Conservation (phyloP, 1,284 basidiomycete species). For the Trichosporon ovoides region DNA sequence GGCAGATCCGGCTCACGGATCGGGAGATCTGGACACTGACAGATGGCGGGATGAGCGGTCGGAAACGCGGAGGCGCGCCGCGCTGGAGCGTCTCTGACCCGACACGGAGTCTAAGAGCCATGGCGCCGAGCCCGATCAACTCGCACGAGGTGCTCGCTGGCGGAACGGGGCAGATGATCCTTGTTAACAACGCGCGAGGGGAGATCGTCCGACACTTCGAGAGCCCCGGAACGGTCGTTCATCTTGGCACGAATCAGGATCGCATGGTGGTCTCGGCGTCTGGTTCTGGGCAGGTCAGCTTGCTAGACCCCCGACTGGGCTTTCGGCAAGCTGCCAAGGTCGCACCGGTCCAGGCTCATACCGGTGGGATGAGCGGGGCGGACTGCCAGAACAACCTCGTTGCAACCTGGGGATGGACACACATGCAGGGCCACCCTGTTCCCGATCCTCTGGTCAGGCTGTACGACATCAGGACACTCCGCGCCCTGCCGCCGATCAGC, state of each 20-base stretch:
- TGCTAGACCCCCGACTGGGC: constrained; percentile 70
- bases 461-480: constrained; percentile 80
- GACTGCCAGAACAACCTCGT: constrained; percentile 70
- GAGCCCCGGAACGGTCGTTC: constrained; percentile 36
- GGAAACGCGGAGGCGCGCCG: constrained; percentile 45
- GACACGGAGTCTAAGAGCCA: constrained; percentile 41
- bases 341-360: constrained; percentile 67
- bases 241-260: constrained; percentile 37
- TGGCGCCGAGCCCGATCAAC: constrained; percentile 49
- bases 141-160: constrained; percentile 60
- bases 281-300: constrained; percentile 74
- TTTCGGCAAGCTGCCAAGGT: constrained; percentile 51
- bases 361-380: constrained; percentile 76
- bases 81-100: constrained; percentile 47
- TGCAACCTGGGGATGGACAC: constrained; percentile 78
- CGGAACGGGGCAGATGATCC: constrained; percentile 56
- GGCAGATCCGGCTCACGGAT: constrained; percentile 67
- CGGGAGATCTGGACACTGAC: constrained; percentile 58
- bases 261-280: constrained; percentile 63
- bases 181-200: constrained; percentile 73
- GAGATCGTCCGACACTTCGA: constrained; percentile 55
- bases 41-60: constrained; percentile 44
- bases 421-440: constrained; percentile 82
- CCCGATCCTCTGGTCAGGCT: constrained; percentile 90
- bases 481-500: constrained; percentile 68